These are phyloP conservation scores for Raphanus sativus DNA, from an alignment of 345 rosid species.

Conservation along the genomic window DNA sequence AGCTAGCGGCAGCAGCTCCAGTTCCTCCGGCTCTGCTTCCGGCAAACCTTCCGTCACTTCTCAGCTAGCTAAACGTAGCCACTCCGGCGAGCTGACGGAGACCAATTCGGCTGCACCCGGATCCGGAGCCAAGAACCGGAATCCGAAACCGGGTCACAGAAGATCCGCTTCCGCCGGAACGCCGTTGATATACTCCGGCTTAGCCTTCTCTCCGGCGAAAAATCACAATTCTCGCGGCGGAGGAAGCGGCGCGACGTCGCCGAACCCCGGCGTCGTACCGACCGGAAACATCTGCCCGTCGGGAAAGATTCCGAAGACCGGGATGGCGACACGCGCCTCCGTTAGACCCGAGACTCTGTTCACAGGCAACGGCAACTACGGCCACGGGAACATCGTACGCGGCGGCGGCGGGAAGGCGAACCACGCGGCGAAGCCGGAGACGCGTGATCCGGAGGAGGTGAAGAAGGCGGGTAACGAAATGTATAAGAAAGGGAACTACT, in stretches of 20 bases:
- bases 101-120: slow-evolving; percentile 34
- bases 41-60: slow-evolving; percentile 35
- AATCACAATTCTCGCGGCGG: slow-evolving; percentile 29
- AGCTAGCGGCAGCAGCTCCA: slow-evolving; percentile 36
- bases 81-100: slow-evolving; percentile 62
- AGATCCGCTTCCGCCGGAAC: slow-evolving; percentile 84
- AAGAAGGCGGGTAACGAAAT: slow-evolving; percentile 81
- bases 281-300: slow-evolving; percentile 93
- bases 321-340: slow-evolving; percentile 47
- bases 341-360: slow-evolving; percentile 59
- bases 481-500: slow-evolving; percentile 66
- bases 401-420: slow-evolving; percentile 29
- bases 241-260: slow-evolving; percentile 41
- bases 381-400: slow-evolving; percentile 87
- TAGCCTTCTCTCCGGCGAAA: slow-evolving; percentile 42
- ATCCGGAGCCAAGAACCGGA: slow-evolving; percentile 39
- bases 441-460: slow-evolving; percentile 67
- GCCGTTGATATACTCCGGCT: slow-evolving; percentile 70
- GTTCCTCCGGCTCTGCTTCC: slow-evolving; percentile 43
- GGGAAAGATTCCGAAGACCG: slow-evolving; percentile 72
- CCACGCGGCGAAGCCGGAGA: slow-evolving; percentile 45
- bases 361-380: slow-evolving; percentile 61
- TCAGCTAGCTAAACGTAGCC: slow-evolving; percentile 38
- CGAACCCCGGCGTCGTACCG: slow-evolving; percentile 54
- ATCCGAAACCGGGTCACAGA: slow-evolving; percentile 51